A percentile compares a stretch with the other conserved stretches of the same genome.
Conservation (phyloP, 129 eudicot genomes). For the Helianthus tuberosus region DNA sequence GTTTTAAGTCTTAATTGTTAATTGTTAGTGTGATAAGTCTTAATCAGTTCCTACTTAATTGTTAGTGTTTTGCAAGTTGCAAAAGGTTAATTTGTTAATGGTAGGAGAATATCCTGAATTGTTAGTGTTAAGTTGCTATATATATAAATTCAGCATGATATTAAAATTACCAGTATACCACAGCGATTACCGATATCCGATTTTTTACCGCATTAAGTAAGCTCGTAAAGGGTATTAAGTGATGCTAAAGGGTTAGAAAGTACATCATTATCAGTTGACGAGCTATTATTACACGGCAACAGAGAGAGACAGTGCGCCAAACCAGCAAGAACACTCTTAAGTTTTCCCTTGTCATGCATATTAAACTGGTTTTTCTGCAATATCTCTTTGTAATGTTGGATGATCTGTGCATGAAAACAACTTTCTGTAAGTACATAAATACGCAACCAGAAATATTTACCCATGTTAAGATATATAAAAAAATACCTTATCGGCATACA, state of each 20-base stretch:
- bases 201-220: no score
- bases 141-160: no score
- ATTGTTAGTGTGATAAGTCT: no score
- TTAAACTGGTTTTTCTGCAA: conserved; percentile 73
- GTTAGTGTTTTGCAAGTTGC: no score
- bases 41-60: no score
- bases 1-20: no score
- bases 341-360: conserved; percentile 79
- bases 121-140: no score
- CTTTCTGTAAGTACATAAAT: not conserved
- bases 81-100: no score
- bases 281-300: conserved; percentile 50
- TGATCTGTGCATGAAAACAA: conserved; percentile 52
- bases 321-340: conserved; percentile 74
- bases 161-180: no score
- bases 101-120: no score
- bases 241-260: conserved; percentile 10
- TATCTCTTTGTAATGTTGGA: conserved; percentile 77
- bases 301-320: conserved; percentile 78
- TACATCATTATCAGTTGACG: conserved; percentile 55
- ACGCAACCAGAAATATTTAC: not conserved
- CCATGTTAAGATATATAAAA: not conserved
- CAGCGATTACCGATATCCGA: no score
- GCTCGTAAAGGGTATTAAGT: not conserved
- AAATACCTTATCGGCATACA: conserved; percentile 85